These are phyloP conservation scores for Coniochaeta pulveracea DNA, from an alignment of 2,329 filamentous ascomycete species.

Conservation along the genomic window DNA sequence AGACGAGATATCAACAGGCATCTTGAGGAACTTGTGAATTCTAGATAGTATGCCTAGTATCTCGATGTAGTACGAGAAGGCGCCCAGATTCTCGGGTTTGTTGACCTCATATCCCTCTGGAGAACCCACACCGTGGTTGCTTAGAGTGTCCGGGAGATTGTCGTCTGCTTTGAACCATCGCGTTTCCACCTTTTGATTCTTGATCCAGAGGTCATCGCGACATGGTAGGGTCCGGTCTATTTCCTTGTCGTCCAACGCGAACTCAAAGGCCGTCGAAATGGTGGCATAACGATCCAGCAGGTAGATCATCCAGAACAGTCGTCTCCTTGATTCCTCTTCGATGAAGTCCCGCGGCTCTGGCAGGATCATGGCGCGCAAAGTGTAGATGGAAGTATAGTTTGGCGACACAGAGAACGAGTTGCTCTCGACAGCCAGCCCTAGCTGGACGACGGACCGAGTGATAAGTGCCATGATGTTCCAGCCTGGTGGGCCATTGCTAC, in stretches of 20 bases:
- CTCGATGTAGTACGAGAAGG: slow-evolving; percentile 85
- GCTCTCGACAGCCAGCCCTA: slow-evolving; percentile 74
- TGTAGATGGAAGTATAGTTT: slow-evolving; percentile 78
- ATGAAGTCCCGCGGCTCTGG: slow-evolving; percentile 78
- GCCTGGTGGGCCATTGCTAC: slow-evolving; percentile 78
- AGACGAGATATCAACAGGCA: slow-evolving; percentile 78
- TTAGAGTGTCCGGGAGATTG: slow-evolving; percentile 17
- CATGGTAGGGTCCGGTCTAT: slow-evolving; percentile 82
- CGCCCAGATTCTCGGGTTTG: slow-evolving; percentile 70
- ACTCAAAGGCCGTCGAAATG: slow-evolving; percentile 84
- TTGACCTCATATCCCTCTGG: slow-evolving; percentile 44
- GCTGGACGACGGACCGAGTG: slow-evolving; percentile 76
- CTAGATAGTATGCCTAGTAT: slow-evolving; percentile 77
- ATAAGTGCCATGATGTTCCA: slow-evolving; percentile 90
- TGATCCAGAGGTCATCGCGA: slow-evolving; percentile 74
- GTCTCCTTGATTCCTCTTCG: slow-evolving; percentile 75
- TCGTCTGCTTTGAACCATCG: slow-evolving; percentile 58
- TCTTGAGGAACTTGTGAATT: slow-evolving; percentile 81
- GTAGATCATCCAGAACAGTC: slow-evolving; percentile 93
- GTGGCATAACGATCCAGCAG: slow-evolving; percentile 83
- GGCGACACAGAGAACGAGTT: slow-evolving; percentile 71
- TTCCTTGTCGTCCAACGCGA: slow-evolving; percentile 78
- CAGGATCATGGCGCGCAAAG: slow-evolving; percentile 71
- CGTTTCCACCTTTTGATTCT: slow-evolving; percentile 75
- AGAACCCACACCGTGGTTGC: slow-evolving; percentile 13